Evolutionary conservation across 1,139 yeast species (phyloP), one percentile per base, ranked within the genome.

Genomic region (Debaryomyces udenii): DNA sequence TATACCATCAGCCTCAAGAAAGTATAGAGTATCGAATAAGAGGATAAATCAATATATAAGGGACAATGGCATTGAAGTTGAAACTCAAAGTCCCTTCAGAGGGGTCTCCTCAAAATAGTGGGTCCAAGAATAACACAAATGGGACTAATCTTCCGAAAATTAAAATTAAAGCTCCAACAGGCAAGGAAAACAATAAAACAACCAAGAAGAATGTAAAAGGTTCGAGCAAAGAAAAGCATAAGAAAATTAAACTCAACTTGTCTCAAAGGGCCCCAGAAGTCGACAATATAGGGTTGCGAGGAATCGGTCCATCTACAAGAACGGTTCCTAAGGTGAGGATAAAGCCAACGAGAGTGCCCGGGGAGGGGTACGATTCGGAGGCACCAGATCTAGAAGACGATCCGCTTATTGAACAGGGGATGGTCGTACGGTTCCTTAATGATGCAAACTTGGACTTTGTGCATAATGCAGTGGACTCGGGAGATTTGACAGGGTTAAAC

Each of bases 331-430:
- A 82, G 34, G 82, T 89, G 40, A 68, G 94, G 47, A 82, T 91
- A 42, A 89, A 88, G 55, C 95, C 96, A 0, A 84, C 88, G 0
- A 68, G 96, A 50, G 76, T 86, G 7, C 95, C 96, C 0, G 96
- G 96, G 1, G 96, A 91, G 52, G 98, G 98, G 0, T 93, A 93
- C 61, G 99, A 93, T 58, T 86, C 96, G 1, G 99, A 93, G 55
- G 98, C 96, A 9, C 96, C 97, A 1, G 98, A 93, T 53, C 69
- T 89, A 33, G 99, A 93, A 59, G 97, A 90, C 45, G 98, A 93
- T 56, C 99, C 99, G 0, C 68, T 89, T 50, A 70, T 90, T 18
- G 98, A 93, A 57, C 95, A 87, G 50, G 96, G 95, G 0, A 76
- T 93, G 2, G 71, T 90, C 1, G 62, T 93, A 37, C 72, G 99